Evolutionary conservation across 805 yeast genomes (phyloP).

Genomic region (Ogataea trehalophila): DNA sequence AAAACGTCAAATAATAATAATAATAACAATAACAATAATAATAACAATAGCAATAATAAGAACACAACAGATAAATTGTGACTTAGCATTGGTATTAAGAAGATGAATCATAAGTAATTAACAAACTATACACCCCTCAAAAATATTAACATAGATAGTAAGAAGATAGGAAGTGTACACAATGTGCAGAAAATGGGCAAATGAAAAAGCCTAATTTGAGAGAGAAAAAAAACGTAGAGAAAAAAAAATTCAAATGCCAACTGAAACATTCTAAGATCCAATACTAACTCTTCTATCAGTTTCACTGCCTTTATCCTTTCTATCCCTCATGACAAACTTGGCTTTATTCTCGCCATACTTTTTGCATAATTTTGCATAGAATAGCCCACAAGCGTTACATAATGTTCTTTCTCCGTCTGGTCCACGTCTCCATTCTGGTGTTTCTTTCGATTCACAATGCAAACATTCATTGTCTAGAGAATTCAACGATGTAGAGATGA

Average conservation of each 20-base stretch:
- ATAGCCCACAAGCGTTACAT: conserved; percentile 82
- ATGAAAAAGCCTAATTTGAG: not conserved
- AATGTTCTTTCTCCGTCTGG: conserved; percentile 72
- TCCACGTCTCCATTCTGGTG: conserved; percentile 85
- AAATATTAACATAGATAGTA: not conserved
- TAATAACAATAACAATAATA: too few relatives aligned
- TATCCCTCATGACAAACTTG: conserved; percentile 35
- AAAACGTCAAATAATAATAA: too few relatives aligned
- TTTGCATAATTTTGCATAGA: conserved; percentile 62
- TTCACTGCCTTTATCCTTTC: conserved; percentile 22
- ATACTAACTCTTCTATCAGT: conserved; percentile 28
- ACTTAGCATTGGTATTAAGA: too few relatives aligned
- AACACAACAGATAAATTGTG: too few relatives aligned
- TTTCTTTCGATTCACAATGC: conserved; percentile 47
- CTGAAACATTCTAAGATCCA: conserved; percentile 2
- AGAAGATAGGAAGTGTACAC: not conserved
- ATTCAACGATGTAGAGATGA: not conserved
- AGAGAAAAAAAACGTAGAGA: not conserved
- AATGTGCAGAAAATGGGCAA: not conserved
- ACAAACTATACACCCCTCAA: not conserved
- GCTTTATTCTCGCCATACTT: conserved; percentile 51
- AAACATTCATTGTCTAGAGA: conserved; percentile 18
- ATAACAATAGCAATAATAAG: too few relatives aligned
- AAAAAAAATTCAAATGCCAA: not conserved
- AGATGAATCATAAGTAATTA: too few relatives aligned